A percentile compares a stretch with the other conserved stretches of the same genome.
These are phyloP conservation scores for Cladosporium phlei DNA, from an alignment of 2,329 filamentous ascomycete genomes.

Conservation along the genomic window DNA sequence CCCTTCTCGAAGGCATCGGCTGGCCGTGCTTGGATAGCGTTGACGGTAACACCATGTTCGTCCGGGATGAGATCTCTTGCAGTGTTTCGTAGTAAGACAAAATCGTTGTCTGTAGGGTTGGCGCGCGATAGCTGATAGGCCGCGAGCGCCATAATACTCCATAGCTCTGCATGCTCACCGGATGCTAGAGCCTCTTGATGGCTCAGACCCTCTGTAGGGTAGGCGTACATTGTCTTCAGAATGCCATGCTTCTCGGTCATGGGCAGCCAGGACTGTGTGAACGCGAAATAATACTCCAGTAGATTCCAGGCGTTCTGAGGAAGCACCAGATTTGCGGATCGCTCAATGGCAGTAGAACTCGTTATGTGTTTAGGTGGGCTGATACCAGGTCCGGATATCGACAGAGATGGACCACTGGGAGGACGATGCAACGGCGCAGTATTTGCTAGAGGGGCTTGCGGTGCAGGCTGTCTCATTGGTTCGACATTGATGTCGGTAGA, in stretches of 20 bases:
- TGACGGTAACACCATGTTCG: neutral
- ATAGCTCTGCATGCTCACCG: slow-evolving; percentile 40
- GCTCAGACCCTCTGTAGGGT: slow-evolving; percentile 42
- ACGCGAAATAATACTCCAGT: slow-evolving; percentile 68
- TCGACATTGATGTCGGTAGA: neutral
- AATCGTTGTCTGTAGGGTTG: slow-evolving; percentile 29
- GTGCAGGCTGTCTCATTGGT: neutral
- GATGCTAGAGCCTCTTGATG: slow-evolving; percentile 28
- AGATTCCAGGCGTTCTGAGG: slow-evolving; percentile 56
- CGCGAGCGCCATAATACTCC: slow-evolving; percentile 42
- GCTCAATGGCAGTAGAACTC: neutral
- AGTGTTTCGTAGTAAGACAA: slow-evolving; percentile 31
- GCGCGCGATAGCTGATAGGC: slow-evolving; percentile 28
- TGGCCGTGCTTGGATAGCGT: neutral
- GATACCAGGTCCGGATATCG: neutral
- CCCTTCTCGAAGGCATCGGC: slow-evolving; percentile 32
- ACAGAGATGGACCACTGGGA: neutral
- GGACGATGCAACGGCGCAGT: neutral
- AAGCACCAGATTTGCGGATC: slow-evolving; percentile 31
- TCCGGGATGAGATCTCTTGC: slow-evolving; percentile 12
- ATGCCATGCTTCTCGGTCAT: slow-evolving; percentile 64
- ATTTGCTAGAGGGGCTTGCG: neutral
- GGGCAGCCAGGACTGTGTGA: slow-evolving; percentile 72
- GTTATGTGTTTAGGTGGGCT: neutral
- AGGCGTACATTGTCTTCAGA: slow-evolving; percentile 53